Evolutionary conservation across 2,329 filamentous ascomycete genomes (phyloP).

Genomic region (Ilyonectria sp.): DNA sequence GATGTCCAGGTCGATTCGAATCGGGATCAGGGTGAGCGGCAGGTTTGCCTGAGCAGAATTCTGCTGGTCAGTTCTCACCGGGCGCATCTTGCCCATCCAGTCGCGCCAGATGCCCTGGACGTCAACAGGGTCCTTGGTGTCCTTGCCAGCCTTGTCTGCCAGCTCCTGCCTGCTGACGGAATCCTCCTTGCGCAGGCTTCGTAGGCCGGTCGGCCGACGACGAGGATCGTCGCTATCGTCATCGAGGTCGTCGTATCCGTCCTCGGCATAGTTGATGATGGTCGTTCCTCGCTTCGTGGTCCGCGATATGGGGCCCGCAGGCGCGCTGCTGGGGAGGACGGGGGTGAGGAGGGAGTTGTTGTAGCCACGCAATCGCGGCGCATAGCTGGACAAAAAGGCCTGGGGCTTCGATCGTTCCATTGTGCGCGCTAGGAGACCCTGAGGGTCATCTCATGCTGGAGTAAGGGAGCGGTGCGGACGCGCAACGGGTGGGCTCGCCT

Average conservation of each 20-base stretch:
- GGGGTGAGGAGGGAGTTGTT: conserved; percentile 93
- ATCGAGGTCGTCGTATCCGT: conserved; percentile 87
- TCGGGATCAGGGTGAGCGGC: conserved; percentile 92
- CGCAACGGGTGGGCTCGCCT: conserved; percentile 38
- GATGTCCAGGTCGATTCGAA: conserved; percentile 95
- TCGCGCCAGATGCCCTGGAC: conserved; percentile 94
- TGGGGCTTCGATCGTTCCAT: conserved; percentile 77
- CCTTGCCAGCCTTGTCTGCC: conserved; percentile 86
- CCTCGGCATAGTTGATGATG: conserved; percentile 97
- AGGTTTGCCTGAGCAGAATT: conserved; percentile 79
- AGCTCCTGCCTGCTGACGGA: conserved; percentile 73
- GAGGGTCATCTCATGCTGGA: conserved; percentile 51
- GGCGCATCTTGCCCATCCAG: conserved; percentile 86
- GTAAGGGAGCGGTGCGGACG: conserved; percentile 42
- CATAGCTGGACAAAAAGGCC: conserved; percentile 92
- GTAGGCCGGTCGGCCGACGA: conserved; percentile 85
- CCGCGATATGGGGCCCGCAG: conserved; percentile 78
- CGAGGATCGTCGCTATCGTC: conserved; percentile 83
- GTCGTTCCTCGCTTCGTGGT: conserved; percentile 98
- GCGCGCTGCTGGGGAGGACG: conserved; percentile 79
- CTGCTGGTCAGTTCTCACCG: conserved; percentile 70
- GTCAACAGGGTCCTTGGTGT: conserved; percentile 82
- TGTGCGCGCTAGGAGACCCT: conserved; percentile 43
- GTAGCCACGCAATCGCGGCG: conserved; percentile 90
- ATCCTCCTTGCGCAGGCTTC: conserved; percentile 86